Evolutionary conservation across 2,329 filamentous ascomycete genomes (phyloP).

Genomic region (Tricladium varicosporioides): DNA sequence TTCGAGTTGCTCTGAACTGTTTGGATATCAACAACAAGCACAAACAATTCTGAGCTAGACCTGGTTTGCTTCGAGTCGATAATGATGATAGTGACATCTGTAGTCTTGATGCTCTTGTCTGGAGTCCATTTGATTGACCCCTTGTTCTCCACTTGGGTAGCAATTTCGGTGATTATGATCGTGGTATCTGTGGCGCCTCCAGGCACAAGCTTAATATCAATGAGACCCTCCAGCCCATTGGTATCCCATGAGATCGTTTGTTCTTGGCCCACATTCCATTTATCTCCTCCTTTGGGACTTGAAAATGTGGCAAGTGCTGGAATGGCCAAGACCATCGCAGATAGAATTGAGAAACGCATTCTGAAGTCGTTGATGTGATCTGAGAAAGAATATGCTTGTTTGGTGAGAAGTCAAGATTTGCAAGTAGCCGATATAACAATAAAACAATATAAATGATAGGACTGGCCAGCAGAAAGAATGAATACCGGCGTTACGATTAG

Average conservation of each 20-base stretch:
- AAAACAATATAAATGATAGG: not conserved
- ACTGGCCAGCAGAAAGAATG: constrained; percentile 7
- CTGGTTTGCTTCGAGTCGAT: constrained; percentile 14
- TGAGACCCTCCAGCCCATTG: constrained; percentile 5
- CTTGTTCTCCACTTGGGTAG: constrained; percentile 45
- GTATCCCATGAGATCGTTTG: constrained; percentile 20
- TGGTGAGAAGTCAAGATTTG: not conserved
- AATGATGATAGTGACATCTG: constrained; percentile 19
- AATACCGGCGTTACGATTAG: constrained; percentile 1
- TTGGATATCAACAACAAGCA: not conserved
- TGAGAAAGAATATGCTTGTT: not conserved
- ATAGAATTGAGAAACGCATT: constrained; percentile 18
- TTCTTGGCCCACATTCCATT: constrained; percentile 11
- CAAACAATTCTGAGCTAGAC: constrained; percentile 12
- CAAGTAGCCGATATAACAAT: constrained; percentile 4
- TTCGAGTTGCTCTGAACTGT: not conserved
- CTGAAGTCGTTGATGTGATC: not conserved
- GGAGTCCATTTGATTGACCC: constrained; percentile 20
- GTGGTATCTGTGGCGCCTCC: constrained; percentile 19
- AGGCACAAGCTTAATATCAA: constrained; percentile 18
- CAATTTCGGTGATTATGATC: constrained; percentile 47
- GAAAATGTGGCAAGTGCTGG: constrained; percentile 10
- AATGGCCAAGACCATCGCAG: constrained; percentile 8
- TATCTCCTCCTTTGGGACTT: constrained; percentile 18
- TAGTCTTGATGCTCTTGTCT: constrained; percentile 10